Conservation (phyloP, 441 rosid species). For the Rhodomyrtus psidioides region DNA sequence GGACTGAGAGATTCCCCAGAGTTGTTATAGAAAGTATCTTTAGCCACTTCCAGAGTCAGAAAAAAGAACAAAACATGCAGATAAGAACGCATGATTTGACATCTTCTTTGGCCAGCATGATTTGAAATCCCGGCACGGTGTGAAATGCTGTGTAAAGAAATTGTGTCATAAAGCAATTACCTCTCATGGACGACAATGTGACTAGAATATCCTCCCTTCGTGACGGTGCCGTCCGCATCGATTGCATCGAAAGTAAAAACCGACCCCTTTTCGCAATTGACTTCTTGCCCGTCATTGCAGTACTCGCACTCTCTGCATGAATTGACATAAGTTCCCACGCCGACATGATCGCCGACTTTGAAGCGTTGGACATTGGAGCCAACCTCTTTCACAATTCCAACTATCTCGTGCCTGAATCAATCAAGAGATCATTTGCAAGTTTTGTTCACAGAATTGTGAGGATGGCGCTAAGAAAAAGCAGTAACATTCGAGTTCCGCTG, state of each 20-base stretch:
- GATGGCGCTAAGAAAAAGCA: neutral
- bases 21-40: neutral
- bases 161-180: constrained; percentile 10
- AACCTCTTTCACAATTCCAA: constrained; percentile 66
- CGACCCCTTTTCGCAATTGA: constrained; percentile 38
- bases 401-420: constrained; percentile 69
- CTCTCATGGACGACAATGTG: constrained; percentile 71
- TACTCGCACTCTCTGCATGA: constrained; percentile 71
- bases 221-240: constrained; percentile 72
- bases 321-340: constrained; percentile 84
- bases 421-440: neutral
- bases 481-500: neutral
- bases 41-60: neutral
- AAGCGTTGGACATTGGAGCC: constrained; percentile 56
- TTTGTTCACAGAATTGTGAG: neutral
- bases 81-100: neutral
- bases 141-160: neutral
- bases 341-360: constrained; percentile 77
- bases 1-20: neutral
- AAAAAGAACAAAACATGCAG: neutral
- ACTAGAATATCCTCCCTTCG: constrained; percentile 87
- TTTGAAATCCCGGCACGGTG: neutral
- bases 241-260: constrained; percentile 58
- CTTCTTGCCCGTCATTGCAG: constrained; percentile 51
- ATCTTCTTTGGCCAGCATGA: neutral